A percentile compares a stretch with the other conserved stretches of the same genome.
Evolutionary conservation across 495 filamentous ascomycete genomes (phyloP).

Genomic region (Xylaria scruposa): DNA sequence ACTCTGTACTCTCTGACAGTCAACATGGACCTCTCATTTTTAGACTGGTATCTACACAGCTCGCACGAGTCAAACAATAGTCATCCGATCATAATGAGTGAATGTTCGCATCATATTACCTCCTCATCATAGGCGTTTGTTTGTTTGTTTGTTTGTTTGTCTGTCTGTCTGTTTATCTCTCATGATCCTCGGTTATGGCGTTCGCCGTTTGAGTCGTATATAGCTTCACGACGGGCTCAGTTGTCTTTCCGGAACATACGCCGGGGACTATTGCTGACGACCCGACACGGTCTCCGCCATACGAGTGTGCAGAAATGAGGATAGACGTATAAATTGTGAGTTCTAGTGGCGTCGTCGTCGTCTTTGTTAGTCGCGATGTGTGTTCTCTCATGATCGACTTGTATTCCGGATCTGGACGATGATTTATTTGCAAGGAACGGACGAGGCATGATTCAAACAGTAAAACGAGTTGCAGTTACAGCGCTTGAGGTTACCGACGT

Average conservation of each 20-base stretch:
- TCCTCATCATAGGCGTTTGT: not conserved
- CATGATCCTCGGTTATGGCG: not conserved
- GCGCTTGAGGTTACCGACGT: constrained; percentile 4
- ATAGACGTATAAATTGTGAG: not conserved
- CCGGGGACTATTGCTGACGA: not conserved
- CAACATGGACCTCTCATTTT: not conserved
- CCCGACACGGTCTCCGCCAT: not conserved
- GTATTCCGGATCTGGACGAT: not conserved
- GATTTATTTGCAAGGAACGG: not conserved
- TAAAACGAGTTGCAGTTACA: not conserved
- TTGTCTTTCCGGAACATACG: not conserved
- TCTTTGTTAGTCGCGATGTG: not conserved
- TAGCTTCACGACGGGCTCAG: not conserved
- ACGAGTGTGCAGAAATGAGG: not conserved
- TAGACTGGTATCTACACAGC: not conserved
- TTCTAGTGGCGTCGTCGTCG: not conserved
- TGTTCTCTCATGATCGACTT: constrained; percentile 10
- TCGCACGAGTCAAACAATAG: not conserved
- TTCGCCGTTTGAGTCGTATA: not conserved
- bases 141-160: not conserved
- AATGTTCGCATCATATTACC: not conserved
- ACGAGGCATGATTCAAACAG: not conserved
- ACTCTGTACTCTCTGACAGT: not conserved
- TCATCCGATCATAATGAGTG: not conserved
- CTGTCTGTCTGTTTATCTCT: not conserved